Percentiles rank a stretch among this genome's conserved stretches.
Conservation (phyloP, 306 rosid species). For the Vigna angularis region DNA sequence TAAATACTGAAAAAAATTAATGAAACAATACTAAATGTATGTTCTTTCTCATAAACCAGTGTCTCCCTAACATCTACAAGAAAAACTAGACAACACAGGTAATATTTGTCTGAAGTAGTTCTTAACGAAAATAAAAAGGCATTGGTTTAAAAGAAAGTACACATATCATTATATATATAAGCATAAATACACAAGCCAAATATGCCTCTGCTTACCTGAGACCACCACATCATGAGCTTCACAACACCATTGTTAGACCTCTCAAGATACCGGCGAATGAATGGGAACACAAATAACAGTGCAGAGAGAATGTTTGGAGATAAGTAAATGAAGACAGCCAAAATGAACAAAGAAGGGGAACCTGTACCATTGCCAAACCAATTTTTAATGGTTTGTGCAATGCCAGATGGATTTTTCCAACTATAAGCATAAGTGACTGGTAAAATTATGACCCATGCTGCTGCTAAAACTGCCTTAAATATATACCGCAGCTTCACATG, state of each 20-base stretch:
- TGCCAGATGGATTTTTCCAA: slow-evolving; percentile 84
- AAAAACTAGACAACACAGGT: slow-evolving; percentile 4
- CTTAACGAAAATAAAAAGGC: slow-evolving; percentile 28
- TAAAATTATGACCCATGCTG: slow-evolving; percentile 88
- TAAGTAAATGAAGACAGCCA: slow-evolving; percentile 82
- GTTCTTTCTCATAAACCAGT: slow-evolving; percentile 37
- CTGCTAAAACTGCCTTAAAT: slow-evolving; percentile 71
- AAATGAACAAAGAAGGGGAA: slow-evolving; percentile 91
- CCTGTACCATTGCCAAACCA: slow-evolving; percentile 91
- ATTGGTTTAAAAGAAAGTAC: slow-evolving; percentile 29
- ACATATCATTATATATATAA: slow-evolving; percentile 1
- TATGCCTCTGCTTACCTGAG: slow-evolving; percentile 70
- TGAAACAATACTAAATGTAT: background rate
- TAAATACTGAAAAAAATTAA: background rate
- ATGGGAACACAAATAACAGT: slow-evolving; percentile 81
- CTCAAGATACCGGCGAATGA: slow-evolving; percentile 80
- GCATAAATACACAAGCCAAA: slow-evolving; percentile 25
- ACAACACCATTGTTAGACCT: slow-evolving; percentile 63
- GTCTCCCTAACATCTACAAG: slow-evolving; percentile 29
- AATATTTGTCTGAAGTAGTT: slow-evolving; percentile 30
- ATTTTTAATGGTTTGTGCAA: slow-evolving; percentile 78
- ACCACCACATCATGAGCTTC: slow-evolving; percentile 96
- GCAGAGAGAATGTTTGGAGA: slow-evolving; percentile 88
- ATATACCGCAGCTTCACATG: slow-evolving; percentile 84
- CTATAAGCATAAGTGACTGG: slow-evolving; percentile 91